Evolutionary conservation across 139 green algal genomes (phyloP).

Genomic region (Picochlorum sp.): DNA sequence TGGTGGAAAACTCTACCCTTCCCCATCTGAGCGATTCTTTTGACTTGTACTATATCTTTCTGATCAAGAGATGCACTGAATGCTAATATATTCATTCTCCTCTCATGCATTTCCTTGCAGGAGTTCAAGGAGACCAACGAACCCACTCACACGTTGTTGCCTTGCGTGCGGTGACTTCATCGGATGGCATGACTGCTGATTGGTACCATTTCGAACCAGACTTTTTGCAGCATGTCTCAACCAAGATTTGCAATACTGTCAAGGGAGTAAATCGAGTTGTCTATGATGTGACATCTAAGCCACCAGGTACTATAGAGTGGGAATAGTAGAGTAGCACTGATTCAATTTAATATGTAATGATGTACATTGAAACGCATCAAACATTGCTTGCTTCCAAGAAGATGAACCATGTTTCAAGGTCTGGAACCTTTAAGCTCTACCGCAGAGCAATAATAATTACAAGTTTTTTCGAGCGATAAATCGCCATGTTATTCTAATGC

Average conservation of each 20-base stretch:
- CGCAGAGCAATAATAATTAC: too few species aligned
- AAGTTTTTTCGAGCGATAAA: too few species aligned
- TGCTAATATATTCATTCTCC: background rate
- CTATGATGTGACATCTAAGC: constrained; percentile 98
- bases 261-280: constrained; percentile 88
- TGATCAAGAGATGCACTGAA: too few species aligned
- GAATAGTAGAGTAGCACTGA: constrained; percentile 50
- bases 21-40: constrained; percentile 15
- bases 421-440: too few species aligned
- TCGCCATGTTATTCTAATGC: too few species aligned
- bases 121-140: constrained; percentile 89
- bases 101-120: constrained; percentile 12
- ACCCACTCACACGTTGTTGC: constrained; percentile 91
- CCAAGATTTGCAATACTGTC: constrained; percentile 91
- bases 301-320: constrained; percentile 97
- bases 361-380: background rate
- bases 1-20: constrained; percentile 21
- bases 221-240: constrained; percentile 83
- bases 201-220: constrained; percentile 91
- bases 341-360: background rate
- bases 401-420: background rate
- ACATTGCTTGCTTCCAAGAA: background rate
- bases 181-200: constrained; percentile 99
- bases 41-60: background rate
- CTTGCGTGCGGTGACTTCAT: constrained; percentile 71